These are phyloP conservation scores for Ceriops decandra DNA, from an alignment of 345 rosid species.

Conservation along the genomic window DNA sequence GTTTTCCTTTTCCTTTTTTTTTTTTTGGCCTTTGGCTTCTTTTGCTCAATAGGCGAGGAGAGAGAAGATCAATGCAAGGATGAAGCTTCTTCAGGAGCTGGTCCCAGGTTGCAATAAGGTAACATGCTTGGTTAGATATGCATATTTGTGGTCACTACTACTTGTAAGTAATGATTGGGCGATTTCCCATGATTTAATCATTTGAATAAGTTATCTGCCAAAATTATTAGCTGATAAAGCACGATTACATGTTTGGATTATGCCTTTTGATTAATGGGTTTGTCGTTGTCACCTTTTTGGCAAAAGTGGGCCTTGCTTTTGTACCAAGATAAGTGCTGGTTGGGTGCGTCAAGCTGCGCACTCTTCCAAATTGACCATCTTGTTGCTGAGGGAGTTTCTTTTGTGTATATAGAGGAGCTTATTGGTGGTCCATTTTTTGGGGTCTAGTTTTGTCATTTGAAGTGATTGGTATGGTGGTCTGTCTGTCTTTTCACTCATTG, in stretches of 20 bases:
- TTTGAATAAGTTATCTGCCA: slow-evolving; percentile 32
- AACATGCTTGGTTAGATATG: slow-evolving; percentile 21
- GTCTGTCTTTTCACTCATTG: background rate
- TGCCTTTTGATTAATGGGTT: slow-evolving; percentile 30
- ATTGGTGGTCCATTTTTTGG: slow-evolving; percentile 33
- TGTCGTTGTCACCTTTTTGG: slow-evolving; percentile 50
- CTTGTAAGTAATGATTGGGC: slow-evolving; percentile 7
- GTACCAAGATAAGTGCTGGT: slow-evolving; percentile 23
- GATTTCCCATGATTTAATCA: slow-evolving; percentile 38
- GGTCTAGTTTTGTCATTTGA: slow-evolving; percentile 37
- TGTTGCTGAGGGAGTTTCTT: background rate
- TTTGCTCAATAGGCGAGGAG: slow-evolving; percentile 50
- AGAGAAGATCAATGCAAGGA: slow-evolving; percentile 71
- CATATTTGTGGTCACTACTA: too few relatives aligned
- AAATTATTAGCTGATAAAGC: slow-evolving; percentile 23
- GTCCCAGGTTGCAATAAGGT: slow-evolving; percentile 89
- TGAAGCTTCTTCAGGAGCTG: slow-evolving; percentile 77
- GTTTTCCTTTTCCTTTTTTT: background rate
- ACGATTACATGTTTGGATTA: slow-evolving; percentile 31
- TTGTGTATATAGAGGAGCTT: slow-evolving; percentile 18
- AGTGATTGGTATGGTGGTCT: background rate
- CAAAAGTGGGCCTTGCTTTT: slow-evolving; percentile 36
- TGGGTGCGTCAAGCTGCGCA: slow-evolving; percentile 24
- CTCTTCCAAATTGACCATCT: slow-evolving; percentile 20
- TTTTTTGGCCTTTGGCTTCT: background rate